A percentile compares a stretch with the other conserved stretches of the same genome.
phyloP scores from a whole-genome alignment of 257 asterid genomes.

The Echium plantagineum region DNA sequence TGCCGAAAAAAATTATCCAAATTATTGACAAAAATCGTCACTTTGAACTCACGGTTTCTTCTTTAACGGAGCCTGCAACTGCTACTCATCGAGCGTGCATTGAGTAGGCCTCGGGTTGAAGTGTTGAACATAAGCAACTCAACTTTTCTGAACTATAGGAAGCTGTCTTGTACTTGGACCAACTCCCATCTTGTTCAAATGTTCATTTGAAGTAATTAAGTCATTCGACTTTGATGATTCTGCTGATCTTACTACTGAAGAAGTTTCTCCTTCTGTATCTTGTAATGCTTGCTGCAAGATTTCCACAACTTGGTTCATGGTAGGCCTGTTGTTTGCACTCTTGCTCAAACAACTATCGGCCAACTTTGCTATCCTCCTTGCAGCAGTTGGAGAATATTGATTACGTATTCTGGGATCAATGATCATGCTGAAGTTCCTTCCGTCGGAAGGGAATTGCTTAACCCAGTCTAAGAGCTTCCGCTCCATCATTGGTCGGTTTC shows the following conservation, averaged over 20 bases:
- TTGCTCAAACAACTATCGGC: constrained; percentile 69
- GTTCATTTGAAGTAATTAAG: constrained; percentile 7
- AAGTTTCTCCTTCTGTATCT: constrained; percentile 37
- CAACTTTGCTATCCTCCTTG: constrained; percentile 57
- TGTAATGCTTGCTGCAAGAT: constrained; percentile 53
- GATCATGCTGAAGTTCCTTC: constrained; percentile 56
- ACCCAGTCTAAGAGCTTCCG: constrained; percentile 83
- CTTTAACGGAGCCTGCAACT: too few species aligned
- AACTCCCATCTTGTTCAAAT: constrained; percentile 11
- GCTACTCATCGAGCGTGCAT: too few species aligned
- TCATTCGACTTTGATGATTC: constrained; percentile 18
- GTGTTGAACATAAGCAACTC: too few species aligned
- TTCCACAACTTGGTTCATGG: constrained; percentile 58
- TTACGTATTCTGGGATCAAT: constrained; percentile 60
- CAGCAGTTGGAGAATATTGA: constrained; percentile 50
- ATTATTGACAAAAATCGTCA: too few species aligned
- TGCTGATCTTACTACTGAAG: constrained; percentile 11
- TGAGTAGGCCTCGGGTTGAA: too few species aligned
- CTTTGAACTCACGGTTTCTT: too few species aligned
- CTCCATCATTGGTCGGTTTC: constrained; percentile 43
- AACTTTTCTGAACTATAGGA: not conserved
- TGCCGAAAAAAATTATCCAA: too few species aligned
- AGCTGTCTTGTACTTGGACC: constrained; percentile 12
- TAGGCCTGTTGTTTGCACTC: constrained; percentile 64
- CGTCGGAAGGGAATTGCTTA: constrained; percentile 53